phyloP scores from a whole-genome alignment of 495 filamentous ascomycete genomes.

The Ascobolus immersus region DNA sequence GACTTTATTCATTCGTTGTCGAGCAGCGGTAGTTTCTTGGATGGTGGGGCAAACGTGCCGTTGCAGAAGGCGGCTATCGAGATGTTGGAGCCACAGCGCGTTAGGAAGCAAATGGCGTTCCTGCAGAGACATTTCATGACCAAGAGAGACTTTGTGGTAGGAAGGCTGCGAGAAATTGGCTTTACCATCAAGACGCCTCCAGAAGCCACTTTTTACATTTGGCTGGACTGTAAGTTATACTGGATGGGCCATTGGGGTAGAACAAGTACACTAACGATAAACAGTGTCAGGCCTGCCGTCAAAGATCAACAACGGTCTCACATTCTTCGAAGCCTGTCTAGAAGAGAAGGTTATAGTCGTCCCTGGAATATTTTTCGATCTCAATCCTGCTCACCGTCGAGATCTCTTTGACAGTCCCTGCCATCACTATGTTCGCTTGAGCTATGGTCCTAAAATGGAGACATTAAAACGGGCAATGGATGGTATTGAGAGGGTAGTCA shows the following conservation, averaged over 20 bases:
- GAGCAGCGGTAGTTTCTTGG: constrained; percentile 81
- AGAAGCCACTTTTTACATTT: constrained; percentile 74
- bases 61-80: constrained; percentile 85
- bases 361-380: constrained; percentile 73
- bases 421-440: constrained; percentile 81
- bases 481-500: constrained; percentile 63
- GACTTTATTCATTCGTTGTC: constrained; percentile 89
- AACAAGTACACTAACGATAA: too few species aligned
- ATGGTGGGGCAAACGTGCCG: constrained; percentile 79
- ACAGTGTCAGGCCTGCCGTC: constrained; percentile 26
- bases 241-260: too few species aligned
- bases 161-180: constrained; percentile 53
- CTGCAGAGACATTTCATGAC: constrained; percentile 66
- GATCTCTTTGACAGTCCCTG: constrained; percentile 89
- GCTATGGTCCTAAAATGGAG: constrained; percentile 83
- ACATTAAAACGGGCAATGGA: constrained; percentile 58
- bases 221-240: constrained; percentile 35
- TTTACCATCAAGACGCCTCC: too few species aligned
- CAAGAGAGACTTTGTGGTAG: constrained; percentile 74
- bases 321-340: constrained; percentile 86
- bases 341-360: constrained; percentile 87
- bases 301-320: constrained; percentile 68
- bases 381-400: constrained; percentile 70
- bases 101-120: constrained; percentile 66
- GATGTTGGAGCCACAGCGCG: constrained; percentile 65